phyloP scores from a whole-genome alignment of 1,139 yeast species.

The Blastobotrys indianensis region DNA sequence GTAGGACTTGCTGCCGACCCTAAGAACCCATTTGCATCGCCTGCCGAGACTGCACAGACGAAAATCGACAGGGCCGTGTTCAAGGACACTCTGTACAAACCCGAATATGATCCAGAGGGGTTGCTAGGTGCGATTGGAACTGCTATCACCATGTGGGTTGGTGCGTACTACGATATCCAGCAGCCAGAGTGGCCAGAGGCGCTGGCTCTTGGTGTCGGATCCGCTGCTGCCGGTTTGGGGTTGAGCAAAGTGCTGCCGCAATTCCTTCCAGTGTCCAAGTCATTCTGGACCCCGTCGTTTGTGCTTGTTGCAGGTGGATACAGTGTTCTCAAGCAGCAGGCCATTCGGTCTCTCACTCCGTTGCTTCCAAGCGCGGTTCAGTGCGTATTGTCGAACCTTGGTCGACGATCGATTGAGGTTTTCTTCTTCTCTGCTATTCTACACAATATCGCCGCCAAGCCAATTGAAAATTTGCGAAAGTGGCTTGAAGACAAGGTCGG shows the following conservation, averaged over 20 bases:
- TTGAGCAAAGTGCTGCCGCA: slow-evolving; percentile 28
- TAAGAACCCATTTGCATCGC: slow-evolving; percentile 26
- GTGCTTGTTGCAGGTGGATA: slow-evolving; percentile 31
- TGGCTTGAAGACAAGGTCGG: slow-evolving; percentile 18
- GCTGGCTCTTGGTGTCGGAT: slow-evolving; percentile 26
- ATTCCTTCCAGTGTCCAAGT: slow-evolving; percentile 32
- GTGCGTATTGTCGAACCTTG: slow-evolving; percentile 24
- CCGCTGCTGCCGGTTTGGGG: slow-evolving; percentile 27
- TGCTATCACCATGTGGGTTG: slow-evolving; percentile 35
- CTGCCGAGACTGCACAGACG: slow-evolving; percentile 32
- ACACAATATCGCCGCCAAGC: slow-evolving; percentile 15
- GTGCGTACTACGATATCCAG: slow-evolving; percentile 28
- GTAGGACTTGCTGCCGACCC: slow-evolving; percentile 25
- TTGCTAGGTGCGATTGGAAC: slow-evolving; percentile 33
- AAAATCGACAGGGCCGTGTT: slow-evolving; percentile 27
- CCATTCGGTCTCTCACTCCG: slow-evolving; percentile 20
- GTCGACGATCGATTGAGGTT: slow-evolving; percentile 30
- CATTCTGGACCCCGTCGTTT: slow-evolving; percentile 36
- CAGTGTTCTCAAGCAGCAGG: slow-evolving; percentile 29
- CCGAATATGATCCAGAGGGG: slow-evolving; percentile 37
- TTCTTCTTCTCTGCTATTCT: slow-evolving; percentile 26
- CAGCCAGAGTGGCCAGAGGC: slow-evolving; percentile 23
- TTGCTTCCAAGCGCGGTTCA: slow-evolving; percentile 24
- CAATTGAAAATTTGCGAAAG: neutral
- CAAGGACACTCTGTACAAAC: slow-evolving; percentile 23